Evolutionary conservation across 805 yeast genomes (phyloP), one percentile per base, ranked within the genome.

Genomic region (Monosporozyma aerobia): DNA sequence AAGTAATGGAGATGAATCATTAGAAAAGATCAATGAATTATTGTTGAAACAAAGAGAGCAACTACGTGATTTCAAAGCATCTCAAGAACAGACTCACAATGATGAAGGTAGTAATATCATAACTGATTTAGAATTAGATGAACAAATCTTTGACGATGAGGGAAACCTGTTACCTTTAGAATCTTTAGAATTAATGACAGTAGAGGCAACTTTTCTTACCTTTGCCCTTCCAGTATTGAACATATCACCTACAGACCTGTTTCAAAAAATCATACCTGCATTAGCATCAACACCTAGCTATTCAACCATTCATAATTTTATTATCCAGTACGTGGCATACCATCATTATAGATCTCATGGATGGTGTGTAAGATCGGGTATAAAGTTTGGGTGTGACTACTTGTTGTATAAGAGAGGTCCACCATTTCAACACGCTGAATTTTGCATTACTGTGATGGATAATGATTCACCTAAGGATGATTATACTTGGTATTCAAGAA

Each of bases 391-490:
- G 2, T 78, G 87, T n/a, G 95, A 90, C 61, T 85, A 73, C 67
- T 70, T 94, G 8, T 73, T 94, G 5, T 94, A 94, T 67, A 81
- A 84, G 51, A 74, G 92, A 53, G 99, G 99, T 0, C 99, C 98
- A 8, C 97, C 97, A 1, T 89, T 90, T 65, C 81, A 85, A 49
- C 99, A 94, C 65, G 97, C 99, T 0, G 96, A 90, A 64, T 87
- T 80, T 66, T 87, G 92, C 6, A 71, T 88, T 3, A 63, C 78
- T 57, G 59, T 62, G 0, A 55, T 64, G 35, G 69, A 69, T 52
- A 35, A 45, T 13, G 43, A 10, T 9, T 51, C 68, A 0, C 23
- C 33, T 4, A 19, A 13, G 3, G 68, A 63, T 37, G 74, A 68
- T 54, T 81, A 80, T 77, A 75, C 73, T 63, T 85, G 90, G 80